These are phyloP conservation scores for Botrytis aclada DNA, from an alignment of 2,329 filamentous ascomycete species.

Conservation along the genomic window DNA sequence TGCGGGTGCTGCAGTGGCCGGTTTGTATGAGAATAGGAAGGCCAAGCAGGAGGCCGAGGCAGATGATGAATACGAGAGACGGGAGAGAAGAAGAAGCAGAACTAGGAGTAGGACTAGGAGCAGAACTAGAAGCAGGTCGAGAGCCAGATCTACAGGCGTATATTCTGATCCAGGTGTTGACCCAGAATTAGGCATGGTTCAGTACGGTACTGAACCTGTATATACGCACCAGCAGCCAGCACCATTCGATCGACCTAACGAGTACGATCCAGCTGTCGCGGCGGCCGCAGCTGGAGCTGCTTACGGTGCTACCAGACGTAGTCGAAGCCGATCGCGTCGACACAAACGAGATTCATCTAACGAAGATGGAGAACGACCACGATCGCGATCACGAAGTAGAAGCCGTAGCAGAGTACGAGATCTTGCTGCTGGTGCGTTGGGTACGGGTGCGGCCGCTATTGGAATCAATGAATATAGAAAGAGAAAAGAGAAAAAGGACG, in stretches of 20 bases:
- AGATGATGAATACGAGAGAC: slow-evolving; percentile 29
- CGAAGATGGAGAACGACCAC: slow-evolving; percentile 29
- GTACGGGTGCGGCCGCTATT: slow-evolving; percentile 58
- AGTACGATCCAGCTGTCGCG: slow-evolving; percentile 29
- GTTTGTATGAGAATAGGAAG: slow-evolving; percentile 58
- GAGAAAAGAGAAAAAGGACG: slow-evolving; percentile 39
- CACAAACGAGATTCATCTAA: slow-evolving; percentile 30
- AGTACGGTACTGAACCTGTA: slow-evolving; percentile 61
- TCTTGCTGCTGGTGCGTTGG: slow-evolving; percentile 53
- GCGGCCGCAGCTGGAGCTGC: slow-evolving; percentile 29
- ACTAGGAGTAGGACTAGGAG: slow-evolving; percentile 33
- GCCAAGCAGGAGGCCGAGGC: slow-evolving; percentile 55
- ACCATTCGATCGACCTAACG: slow-evolving; percentile 28
- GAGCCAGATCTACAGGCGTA: slow-evolving; percentile 50
- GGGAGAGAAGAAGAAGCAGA: slow-evolving; percentile 32
- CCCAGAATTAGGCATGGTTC: slow-evolving; percentile 66
- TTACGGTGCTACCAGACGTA: slow-evolving; percentile 30
- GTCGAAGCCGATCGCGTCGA: slow-evolving; percentile 26
- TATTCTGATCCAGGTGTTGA: slow-evolving; percentile 53
- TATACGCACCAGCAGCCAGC: slow-evolving; percentile 39
- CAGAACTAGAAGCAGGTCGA: slow-evolving; percentile 39
- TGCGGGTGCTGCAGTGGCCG: slow-evolving; percentile 58
- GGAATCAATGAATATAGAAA: slow-evolving; percentile 60
- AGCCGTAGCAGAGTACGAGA: slow-evolving; percentile 52
- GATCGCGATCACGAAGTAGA: slow-evolving; percentile 22